Evolutionary conservation across 2,329 filamentous ascomycete species (phyloP).

Genomic region (Nannizziopsis barbatae): DNA sequence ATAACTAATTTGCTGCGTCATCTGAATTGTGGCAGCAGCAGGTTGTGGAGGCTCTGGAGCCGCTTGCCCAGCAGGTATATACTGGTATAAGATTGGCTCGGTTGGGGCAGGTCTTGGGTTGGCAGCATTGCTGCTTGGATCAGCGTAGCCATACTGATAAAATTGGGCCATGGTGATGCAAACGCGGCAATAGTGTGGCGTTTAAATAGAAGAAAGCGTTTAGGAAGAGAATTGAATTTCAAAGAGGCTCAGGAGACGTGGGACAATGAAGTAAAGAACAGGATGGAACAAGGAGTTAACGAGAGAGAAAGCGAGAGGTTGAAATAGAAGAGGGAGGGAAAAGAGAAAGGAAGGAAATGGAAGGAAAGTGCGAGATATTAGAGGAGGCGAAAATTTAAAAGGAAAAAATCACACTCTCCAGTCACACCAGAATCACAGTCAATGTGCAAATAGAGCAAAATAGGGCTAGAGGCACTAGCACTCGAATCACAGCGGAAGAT

Average conservation of each 20-base stretch:
- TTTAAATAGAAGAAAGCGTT: not conserved
- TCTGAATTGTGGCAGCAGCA: slow-evolving; percentile 7
- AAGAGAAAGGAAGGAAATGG: not conserved
- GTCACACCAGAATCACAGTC: not conserved
- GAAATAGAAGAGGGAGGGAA: not conserved
- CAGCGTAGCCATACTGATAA: slow-evolving; percentile 14
- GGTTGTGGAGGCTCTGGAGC: slow-evolving; percentile 6
- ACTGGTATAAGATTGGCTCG: slow-evolving; percentile 13
- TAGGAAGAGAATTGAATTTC: not conserved
- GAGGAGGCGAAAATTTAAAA: not conserved
- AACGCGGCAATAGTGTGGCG: not conserved
- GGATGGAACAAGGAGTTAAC: too few relatives aligned
- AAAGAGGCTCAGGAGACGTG: not conserved
- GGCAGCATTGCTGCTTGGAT: slow-evolving; percentile 6
- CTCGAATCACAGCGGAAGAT: not conserved
- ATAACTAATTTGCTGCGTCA: slow-evolving; percentile 13
- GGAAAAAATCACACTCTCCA: not conserved
- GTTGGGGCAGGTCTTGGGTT: not conserved
- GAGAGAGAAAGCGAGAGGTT: not conserved
- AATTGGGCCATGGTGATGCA: slow-evolving; percentile 9
- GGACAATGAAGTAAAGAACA: too few relatives aligned
- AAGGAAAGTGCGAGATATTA: not conserved
- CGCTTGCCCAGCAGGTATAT: slow-evolving; percentile 12
- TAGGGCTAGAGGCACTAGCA: too few relatives aligned
- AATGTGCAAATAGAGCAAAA: not conserved